Evolutionary conservation across 78 protist species (phyloP).

Genomic region (Mantamonas sphyraenae): DNA sequence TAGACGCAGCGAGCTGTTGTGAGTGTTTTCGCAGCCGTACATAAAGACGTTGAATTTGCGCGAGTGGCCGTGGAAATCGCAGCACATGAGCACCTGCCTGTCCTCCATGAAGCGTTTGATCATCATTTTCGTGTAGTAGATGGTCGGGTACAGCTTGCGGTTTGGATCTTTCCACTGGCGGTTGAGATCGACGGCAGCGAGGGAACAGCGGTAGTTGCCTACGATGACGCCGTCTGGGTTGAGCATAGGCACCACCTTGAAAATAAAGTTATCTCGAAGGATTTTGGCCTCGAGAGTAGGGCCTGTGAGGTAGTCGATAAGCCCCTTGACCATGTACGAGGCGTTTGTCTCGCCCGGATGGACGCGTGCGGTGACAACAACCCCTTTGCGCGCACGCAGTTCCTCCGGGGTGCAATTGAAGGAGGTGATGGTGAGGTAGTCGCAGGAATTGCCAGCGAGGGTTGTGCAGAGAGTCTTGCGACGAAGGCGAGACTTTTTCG

Average conservation of each 20-base stretch:
- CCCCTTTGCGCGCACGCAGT: constrained; percentile 8
- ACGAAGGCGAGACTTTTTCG: neutral
- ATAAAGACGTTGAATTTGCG: constrained; percentile 28
- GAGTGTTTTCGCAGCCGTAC: constrained; percentile 17
- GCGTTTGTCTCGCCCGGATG: constrained; percentile 83
- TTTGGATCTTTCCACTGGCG: constrained; percentile 36
- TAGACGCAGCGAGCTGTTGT: neutral
- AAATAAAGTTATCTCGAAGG: constrained; percentile 53
- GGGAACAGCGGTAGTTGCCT: constrained; percentile 53
- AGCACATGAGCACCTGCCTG: constrained; percentile 8
- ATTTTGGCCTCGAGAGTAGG: constrained; percentile 17
- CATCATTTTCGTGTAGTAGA: constrained; percentile 14
- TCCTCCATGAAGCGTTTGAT: constrained; percentile 1
- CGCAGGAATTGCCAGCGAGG: constrained; percentile 20
- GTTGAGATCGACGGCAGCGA: constrained; percentile 54
- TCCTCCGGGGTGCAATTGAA: constrained; percentile 4
- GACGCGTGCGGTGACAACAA: constrained; percentile 70
- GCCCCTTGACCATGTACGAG: constrained; percentile 60
- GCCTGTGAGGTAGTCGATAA: constrained; percentile 51
- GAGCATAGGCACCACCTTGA: constrained; percentile 65
- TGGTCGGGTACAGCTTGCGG: constrained; percentile 21
- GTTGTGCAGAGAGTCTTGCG: constrained; percentile 24
- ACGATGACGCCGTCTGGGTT: constrained; percentile 72
- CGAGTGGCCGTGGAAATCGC: constrained; percentile 42
- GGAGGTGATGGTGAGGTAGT: constrained; percentile 49